Evolutionary conservation across 108 stramenopile genomes (phyloP), one percentile per base, ranked within the genome.

Genomic region (Cyclotella baltica): DNA sequence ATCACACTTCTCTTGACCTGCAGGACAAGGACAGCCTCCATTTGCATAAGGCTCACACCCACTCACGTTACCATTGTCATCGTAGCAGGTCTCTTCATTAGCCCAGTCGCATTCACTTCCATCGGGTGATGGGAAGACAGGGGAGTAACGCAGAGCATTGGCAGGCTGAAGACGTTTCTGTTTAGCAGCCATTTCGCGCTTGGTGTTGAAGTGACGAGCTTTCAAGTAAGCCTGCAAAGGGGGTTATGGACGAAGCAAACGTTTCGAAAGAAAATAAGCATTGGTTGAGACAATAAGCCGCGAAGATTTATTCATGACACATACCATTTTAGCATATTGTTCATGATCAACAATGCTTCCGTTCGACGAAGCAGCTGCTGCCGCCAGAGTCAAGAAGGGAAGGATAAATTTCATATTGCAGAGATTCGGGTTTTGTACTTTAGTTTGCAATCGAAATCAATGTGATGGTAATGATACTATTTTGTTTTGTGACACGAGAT

Each of bases 11-110:
- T 70, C 69, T 25, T 70, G 55, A 16, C 69, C 69, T 28, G 51
- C 23, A 19, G 55, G 55, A 25, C 69, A 70, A 55, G 69, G 69
- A 25, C 69, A 70, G 9, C 69, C 69, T 38, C 69, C 69, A 27
- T 35, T n/a, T n/a, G 31, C 69, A 38, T 55, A 57, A 3, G 69
- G 8, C 23, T 5, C 55, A 30, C 69, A 70, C 0, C 28, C 34
- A 38, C 37, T 28, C 4, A 8, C 37, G 9, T 38, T 38, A 3
- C 23, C 1, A 19, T 70, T 40, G 16, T 57, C 69, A 15, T 70
- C 53, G 22, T 38, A 70, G 25, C 55, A 57, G 6, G 53, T 57
- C 28, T 70, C 69, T 37, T 70, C 37, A 4, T 11, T 50, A 0
- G 18, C 18, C 48, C 48, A 67, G 22, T 50, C 19, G 30, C 67